Evolutionary conservation across 2,329 filamentous ascomycete genomes (phyloP).

Genomic region (Talaromyces marneffei): DNA sequence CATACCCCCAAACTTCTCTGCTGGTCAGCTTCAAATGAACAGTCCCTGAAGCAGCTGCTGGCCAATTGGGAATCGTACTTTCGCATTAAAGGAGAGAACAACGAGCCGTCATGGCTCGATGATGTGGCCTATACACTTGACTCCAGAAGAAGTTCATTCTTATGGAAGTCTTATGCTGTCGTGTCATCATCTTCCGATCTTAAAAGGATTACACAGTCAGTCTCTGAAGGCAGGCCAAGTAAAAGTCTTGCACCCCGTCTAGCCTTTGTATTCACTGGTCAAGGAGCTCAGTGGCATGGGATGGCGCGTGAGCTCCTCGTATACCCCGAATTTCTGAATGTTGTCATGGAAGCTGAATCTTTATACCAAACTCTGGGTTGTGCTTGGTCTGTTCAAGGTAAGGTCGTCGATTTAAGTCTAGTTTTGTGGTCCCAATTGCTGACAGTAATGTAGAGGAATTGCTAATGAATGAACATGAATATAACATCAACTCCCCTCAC

Average conservation of each 20-base stretch:
- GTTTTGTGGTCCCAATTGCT: not conserved
- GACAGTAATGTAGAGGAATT: not conserved
- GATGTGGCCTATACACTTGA: not conserved
- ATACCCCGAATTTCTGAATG: constrained; percentile 2
- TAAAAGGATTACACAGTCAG: not conserved
- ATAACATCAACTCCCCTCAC: not conserved
- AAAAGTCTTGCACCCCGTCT: not conserved
- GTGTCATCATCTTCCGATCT: not conserved
- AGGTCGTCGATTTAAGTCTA: not conserved
- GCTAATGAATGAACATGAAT: not conserved
- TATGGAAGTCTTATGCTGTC: not conserved
- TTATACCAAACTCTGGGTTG: not conserved
- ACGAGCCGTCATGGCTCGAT: not conserved
- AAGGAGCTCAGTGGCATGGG: constrained; percentile 19
- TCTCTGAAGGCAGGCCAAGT: not conserved
- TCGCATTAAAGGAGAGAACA: not conserved
- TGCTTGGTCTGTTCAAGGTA: not conserved
- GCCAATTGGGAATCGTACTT: not conserved
- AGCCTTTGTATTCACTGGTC: constrained; percentile 20
- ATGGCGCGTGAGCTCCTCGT: constrained; percentile 18
- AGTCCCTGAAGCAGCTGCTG: not conserved
- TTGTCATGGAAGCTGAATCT: not conserved
- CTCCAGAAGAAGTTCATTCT: not conserved
- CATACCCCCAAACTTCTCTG: not conserved
- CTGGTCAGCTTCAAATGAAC: not conserved